A percentile compares a stretch with the other conserved stretches of the same genome.
phyloP scores from a whole-genome alignment of 257 asterid species.

The Osmanthus fragrans region DNA sequence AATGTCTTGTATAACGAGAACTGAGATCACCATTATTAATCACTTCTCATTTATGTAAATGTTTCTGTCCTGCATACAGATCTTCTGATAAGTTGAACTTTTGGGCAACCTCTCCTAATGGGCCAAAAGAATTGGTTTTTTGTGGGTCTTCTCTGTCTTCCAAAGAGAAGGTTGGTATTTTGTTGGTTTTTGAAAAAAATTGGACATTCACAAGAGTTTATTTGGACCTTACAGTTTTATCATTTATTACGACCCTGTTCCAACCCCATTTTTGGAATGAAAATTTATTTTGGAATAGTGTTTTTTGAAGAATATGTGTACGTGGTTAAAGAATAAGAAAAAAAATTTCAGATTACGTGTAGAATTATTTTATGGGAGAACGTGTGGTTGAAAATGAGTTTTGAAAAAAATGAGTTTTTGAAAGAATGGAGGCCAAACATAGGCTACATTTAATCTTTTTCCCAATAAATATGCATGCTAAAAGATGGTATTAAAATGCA shows the following conservation, averaged over 20 bases:
- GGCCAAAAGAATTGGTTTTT: constrained; percentile 59
- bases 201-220: not conserved
- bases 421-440: too few relatives aligned
- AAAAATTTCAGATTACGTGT: too few relatives aligned
- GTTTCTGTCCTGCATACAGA: constrained; percentile 40
- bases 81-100: constrained; percentile 32
- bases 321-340: too few relatives aligned
- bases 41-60: not conserved
- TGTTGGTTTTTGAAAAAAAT: not conserved
- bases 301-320: too few relatives aligned
- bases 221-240: not conserved
- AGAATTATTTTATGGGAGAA: too few relatives aligned
- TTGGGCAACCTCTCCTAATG: constrained; percentile 46
- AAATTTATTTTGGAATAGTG: too few relatives aligned
- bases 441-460: not conserved
- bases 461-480: constrained; percentile 5
- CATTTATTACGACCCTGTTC: not conserved
- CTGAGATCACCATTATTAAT: not conserved
- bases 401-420: too few relatives aligned
- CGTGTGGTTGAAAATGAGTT: too few relatives aligned
- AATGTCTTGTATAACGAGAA: not conserved
- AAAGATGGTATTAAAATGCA: not conserved
- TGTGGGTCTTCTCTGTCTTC: constrained; percentile 90
- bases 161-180: constrained; percentile 67
- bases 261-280: too few relatives aligned